Percentiles rank a stretch among this genome's conserved stretches.
Conservation (phyloP, 106 monocot species). For the Posidonia australis region DNA sequence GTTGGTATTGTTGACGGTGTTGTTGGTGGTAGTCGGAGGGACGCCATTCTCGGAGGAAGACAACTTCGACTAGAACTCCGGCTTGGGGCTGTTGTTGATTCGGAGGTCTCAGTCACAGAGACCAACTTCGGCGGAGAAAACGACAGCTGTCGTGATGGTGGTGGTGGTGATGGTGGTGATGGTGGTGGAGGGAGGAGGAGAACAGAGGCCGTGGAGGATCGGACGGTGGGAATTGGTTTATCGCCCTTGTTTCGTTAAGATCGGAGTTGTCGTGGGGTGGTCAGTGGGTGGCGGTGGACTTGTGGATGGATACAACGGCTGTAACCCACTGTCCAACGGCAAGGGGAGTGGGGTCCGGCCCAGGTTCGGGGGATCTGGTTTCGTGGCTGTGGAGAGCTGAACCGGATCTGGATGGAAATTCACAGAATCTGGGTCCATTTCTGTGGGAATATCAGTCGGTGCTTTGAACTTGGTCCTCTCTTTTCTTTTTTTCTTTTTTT, state of each 20-base stretch:
- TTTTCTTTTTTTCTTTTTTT: too few species aligned
- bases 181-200: neutral
- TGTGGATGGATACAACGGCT: neutral
- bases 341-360: neutral
- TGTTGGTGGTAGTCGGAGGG: neutral
- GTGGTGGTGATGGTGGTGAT: neutral
- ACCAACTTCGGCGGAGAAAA: neutral
- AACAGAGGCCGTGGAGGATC: neutral
- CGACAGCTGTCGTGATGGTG: neutral
- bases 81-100: too few species aligned
- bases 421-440: too few species aligned
- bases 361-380: neutral
- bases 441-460: too few species aligned
- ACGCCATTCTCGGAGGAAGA: slow-evolving; percentile 5
- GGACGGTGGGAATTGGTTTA: neutral
- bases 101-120: neutral
- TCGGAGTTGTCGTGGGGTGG: neutral
- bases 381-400: neutral
- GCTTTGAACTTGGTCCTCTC: too few species aligned
- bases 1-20: neutral
- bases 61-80: neutral
- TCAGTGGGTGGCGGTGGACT: neutral
- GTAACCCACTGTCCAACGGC: neutral
- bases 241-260: neutral
- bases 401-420: too few species aligned